These are phyloP conservation scores for Hypomontagnella monticulosa DNA, from an alignment of 495 filamentous ascomycete genomes.

Conservation along the genomic window DNA sequence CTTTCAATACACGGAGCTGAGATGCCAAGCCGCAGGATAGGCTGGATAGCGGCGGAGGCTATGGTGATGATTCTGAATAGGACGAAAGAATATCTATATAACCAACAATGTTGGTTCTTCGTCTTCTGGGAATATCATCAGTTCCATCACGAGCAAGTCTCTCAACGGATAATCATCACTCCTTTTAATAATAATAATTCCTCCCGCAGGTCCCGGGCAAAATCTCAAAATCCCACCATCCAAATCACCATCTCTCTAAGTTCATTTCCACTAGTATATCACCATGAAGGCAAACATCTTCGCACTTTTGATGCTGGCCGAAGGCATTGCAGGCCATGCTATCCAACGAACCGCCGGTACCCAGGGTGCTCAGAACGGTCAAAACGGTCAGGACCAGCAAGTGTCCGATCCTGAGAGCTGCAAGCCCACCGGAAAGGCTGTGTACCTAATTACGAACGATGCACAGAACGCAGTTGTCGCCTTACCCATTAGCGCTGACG, in stretches of 20 bases:
- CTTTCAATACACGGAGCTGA: slow-evolving; percentile 12
- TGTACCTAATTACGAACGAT: slow-evolving; percentile 64
- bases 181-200: not conserved
- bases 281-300: slow-evolving; percentile 28
- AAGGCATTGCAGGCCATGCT: slow-evolving; percentile 28
- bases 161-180: not conserved
- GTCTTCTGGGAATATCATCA: slow-evolving; percentile 2
- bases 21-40: not conserved
- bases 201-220: not conserved
- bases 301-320: slow-evolving; percentile 19
- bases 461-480: slow-evolving; percentile 57
- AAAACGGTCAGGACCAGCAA: not conserved
- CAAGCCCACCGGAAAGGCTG: slow-evolving; percentile 50
- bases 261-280: not conserved
- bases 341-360: slow-evolving; percentile 36
- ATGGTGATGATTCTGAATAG: not conserved
- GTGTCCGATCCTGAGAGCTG: slow-evolving; percentile 1
- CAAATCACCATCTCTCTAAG: not conserved
- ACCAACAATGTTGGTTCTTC: slow-evolving; percentile 5
- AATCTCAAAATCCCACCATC: not conserved
- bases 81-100: slow-evolving; percentile 24
- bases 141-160: slow-evolving; percentile 8
- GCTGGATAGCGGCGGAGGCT: not conserved
- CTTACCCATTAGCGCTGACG: slow-evolving; percentile 55
- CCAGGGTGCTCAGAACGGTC: no score